phyloP scores from a whole-genome alignment of 495 filamentous ascomycete species.

The Oleoguttula mirabilis region DNA sequence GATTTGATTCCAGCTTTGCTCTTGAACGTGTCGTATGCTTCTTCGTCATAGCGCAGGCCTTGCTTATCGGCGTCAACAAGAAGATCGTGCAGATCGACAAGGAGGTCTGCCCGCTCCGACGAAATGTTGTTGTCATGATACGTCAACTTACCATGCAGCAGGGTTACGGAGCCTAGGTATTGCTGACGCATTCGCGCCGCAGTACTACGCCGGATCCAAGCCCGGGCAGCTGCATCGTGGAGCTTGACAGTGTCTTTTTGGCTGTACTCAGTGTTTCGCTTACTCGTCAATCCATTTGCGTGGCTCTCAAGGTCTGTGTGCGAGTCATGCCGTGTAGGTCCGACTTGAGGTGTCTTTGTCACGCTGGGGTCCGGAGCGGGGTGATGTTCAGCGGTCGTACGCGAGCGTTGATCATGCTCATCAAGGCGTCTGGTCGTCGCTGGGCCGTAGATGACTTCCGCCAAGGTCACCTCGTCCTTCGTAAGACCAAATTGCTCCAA shows the following conservation, averaged over 20 bases:
- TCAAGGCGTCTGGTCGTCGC: no score
- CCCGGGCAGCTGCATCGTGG: neutral
- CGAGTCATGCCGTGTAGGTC: neutral
- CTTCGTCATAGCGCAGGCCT: slow-evolving; percentile 52
- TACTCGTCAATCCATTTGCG: neutral
- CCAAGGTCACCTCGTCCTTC: slow-evolving; percentile 45
- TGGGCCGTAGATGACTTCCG: no score
- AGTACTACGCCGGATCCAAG: neutral
- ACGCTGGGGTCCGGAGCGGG: no score
- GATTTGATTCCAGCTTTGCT: no score
- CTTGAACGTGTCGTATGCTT: no score
- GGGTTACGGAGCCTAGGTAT: neutral
- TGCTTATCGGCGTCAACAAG: slow-evolving; percentile 76
- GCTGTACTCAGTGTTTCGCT: neutral
- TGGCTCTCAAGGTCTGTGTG: neutral
- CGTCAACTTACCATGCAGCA: slow-evolving; percentile 55
- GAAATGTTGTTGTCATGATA: slow-evolving; percentile 50
- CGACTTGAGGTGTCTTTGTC: no score
- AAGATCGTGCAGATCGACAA: slow-evolving; percentile 61
- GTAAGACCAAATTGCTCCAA: slow-evolving; percentile 46
- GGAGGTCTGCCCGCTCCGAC: slow-evolving; percentile 40
- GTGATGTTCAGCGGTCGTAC: no score
- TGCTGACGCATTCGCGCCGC: neutral
- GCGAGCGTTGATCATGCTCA: no score
- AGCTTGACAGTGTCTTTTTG: no score